phyloP scores from a whole-genome alignment of 2,329 filamentous ascomycete species.

The Beauveria pseudobassiana region DNA sequence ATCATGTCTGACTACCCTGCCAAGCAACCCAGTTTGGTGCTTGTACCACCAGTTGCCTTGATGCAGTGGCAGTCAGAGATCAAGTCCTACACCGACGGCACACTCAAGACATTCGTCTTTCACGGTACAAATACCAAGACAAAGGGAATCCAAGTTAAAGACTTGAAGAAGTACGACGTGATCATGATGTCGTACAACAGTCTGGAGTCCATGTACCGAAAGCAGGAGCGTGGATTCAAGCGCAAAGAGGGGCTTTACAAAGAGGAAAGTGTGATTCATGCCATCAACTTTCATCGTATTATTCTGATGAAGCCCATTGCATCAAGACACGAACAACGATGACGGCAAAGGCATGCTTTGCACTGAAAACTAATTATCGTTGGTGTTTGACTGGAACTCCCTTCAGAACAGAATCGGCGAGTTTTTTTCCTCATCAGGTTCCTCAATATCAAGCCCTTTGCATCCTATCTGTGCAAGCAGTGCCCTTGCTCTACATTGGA shows the following conservation, averaged over 20 bases:
- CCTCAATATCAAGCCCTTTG: slow-evolving; percentile 79
- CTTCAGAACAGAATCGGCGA: slow-evolving; percentile 96
- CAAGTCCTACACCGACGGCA: slow-evolving; percentile 73
- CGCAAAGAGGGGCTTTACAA: slow-evolving; percentile 75
- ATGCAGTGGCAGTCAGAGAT: slow-evolving; percentile 94
- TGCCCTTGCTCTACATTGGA: slow-evolving; percentile 76
- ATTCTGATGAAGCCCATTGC: slow-evolving; percentile 91
- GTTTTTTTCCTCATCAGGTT: slow-evolving; percentile 95
- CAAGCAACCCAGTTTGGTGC: slow-evolving; percentile 72
- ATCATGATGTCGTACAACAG: slow-evolving; percentile 97
- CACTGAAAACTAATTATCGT: slow-evolving; percentile 77
- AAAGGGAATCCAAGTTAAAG: slow-evolving; percentile 66
- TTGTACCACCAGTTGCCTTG: slow-evolving; percentile 86
- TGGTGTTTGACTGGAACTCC: slow-evolving; percentile 93
- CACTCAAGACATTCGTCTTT: slow-evolving; percentile 82
- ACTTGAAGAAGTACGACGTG: slow-evolving; percentile 78
- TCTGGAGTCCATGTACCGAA: slow-evolving; percentile 84
- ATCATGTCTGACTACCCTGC: slow-evolving; percentile 97
- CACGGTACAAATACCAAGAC: slow-evolving; percentile 81
- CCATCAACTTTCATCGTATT: slow-evolving; percentile 79
- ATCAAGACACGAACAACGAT: slow-evolving; percentile 88
- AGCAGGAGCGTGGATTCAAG: slow-evolving; percentile 84
- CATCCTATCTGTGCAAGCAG: slow-evolving; percentile 87
- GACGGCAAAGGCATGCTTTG: slow-evolving; percentile 92
- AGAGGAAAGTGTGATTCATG: slow-evolving; percentile 72